A percentile compares a stretch with the other conserved stretches of the same genome.
These are phyloP conservation scores for Lactarius akahatsu DNA, from an alignment of 768 basidiomycete genomes.

Conservation along the genomic window DNA sequence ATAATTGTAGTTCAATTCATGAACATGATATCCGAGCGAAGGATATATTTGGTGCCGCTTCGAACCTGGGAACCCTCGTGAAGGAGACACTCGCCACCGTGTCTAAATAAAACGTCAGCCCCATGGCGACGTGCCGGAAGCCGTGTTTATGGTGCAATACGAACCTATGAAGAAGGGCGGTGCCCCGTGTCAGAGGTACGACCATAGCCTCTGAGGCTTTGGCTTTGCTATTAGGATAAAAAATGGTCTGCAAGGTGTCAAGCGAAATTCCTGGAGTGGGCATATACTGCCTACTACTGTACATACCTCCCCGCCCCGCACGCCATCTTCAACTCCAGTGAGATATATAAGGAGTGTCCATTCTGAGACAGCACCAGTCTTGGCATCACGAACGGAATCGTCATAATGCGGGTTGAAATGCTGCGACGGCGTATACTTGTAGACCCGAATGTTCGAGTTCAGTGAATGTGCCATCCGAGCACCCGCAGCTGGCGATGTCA, in stretches of 20 bases:
- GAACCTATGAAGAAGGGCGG: conserved; percentile 65
- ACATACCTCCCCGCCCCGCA: conserved; percentile 65
- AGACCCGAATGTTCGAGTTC: conserved; percentile 74
- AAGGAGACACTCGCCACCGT: conserved; percentile 69
- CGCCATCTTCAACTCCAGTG: conserved; percentile 68
- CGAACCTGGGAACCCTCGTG: conserved; percentile 69
- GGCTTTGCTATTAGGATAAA: conserved; percentile 59
- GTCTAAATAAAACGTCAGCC: conserved; percentile 40
- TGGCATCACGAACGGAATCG: conserved; percentile 59
- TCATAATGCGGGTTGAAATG: conserved; percentile 79
- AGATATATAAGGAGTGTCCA: conserved; percentile 79
- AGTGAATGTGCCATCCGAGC: conserved; percentile 52
- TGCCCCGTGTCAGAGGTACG: conserved; percentile 57
- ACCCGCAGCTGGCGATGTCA: conserved; percentile 32
- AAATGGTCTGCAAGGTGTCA: conserved; percentile 52
- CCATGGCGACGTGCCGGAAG: not conserved
- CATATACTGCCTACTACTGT: not conserved
- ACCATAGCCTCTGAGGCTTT: conserved; percentile 49
- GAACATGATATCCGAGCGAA: conserved; percentile 75
- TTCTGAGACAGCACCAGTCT: conserved; percentile 63
- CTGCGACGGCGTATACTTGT: conserved; percentile 62
- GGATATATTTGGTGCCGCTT: conserved; percentile 66
- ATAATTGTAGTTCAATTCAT: conserved; percentile 35
- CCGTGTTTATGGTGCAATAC: conserved; percentile 9
- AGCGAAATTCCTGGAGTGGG: not conserved